A percentile compares a stretch with the other conserved stretches of the same genome.
These are phyloP conservation scores for Talaromyces piceae DNA, from an alignment of 2,329 filamentous ascomycete species.

Conservation along the genomic window DNA sequence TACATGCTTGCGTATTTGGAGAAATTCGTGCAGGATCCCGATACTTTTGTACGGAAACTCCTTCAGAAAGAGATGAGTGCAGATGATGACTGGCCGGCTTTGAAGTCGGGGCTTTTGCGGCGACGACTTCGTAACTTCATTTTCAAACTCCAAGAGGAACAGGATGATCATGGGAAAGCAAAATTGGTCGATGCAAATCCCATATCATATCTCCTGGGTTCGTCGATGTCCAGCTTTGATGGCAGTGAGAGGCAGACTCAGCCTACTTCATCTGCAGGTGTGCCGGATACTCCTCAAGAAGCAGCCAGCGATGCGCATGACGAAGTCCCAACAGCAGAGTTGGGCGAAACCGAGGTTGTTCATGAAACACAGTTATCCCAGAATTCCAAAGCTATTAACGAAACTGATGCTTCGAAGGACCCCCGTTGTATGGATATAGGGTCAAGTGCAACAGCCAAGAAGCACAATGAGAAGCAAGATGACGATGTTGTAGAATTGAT, in stretches of 20 bases:
- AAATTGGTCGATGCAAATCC: conserved; percentile 27
- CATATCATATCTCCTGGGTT: conserved; percentile 26
- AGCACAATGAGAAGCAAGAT: background rate
- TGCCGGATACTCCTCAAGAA: conserved; percentile 3
- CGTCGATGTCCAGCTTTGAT: background rate
- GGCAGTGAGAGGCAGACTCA: background rate
- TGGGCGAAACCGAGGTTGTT: background rate
- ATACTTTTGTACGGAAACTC: conserved; percentile 59
- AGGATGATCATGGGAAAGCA: conserved; percentile 36
- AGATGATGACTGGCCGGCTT: conserved; percentile 46
- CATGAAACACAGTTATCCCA: conserved; percentile 5
- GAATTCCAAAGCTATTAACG: background rate
- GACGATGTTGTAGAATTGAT: background rate
- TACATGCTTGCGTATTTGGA: conserved; percentile 79
- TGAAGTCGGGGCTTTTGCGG: conserved; percentile 54
- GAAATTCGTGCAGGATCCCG: conserved; percentile 69
- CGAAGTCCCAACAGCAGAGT: background rate
- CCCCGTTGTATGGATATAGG: background rate
- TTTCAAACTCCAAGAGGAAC: conserved; percentile 54
- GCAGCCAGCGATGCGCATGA: background rate
- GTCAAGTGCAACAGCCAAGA: too few species aligned
- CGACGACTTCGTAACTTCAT: conserved; percentile 59
- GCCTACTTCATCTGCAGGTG: background rate
- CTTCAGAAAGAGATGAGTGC: conserved; percentile 58
- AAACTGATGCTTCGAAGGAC: background rate